Percentiles rank a stretch among this genome's conserved stretches.
phyloP scores from a whole-genome alignment of 495 filamentous ascomycete species.

The Pseudomonodictys pantanalensis region DNA sequence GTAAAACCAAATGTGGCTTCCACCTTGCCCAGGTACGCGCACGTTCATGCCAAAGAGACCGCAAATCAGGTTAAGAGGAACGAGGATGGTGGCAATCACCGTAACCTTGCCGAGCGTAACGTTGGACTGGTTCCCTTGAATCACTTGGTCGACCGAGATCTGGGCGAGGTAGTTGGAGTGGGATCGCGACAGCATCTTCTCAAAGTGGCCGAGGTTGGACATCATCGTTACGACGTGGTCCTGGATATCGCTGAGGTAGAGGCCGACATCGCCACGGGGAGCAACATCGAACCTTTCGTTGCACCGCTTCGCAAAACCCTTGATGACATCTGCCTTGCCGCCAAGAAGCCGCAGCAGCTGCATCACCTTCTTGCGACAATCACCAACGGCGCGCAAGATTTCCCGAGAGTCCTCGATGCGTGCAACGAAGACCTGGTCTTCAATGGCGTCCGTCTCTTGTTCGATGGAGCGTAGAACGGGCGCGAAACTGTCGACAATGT shows the following conservation, averaged over 20 bases:
- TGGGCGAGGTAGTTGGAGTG: slow-evolving; percentile 97
- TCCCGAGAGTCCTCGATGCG: slow-evolving; percentile 80
- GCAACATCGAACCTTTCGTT: slow-evolving; percentile 95
- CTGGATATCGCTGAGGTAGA: slow-evolving; percentile 95
- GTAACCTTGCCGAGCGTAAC: slow-evolving; percentile 90
- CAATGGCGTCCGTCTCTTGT: slow-evolving; percentile 83
- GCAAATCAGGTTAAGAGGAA: slow-evolving; percentile 93
- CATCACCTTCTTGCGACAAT: slow-evolving; percentile 91
- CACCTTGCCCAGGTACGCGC: slow-evolving; percentile 63
- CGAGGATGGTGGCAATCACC: slow-evolving; percentile 88
- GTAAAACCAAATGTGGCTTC: slow-evolving; percentile 70
- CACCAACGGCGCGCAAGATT: slow-evolving; percentile 84
- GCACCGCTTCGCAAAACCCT: slow-evolving; percentile 95
- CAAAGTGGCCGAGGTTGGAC: slow-evolving; percentile 89
- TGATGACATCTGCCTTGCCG: slow-evolving; percentile 95
- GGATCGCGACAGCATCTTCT: slow-evolving; percentile 94
- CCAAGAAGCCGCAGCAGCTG: slow-evolving; percentile 86
- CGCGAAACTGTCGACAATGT: slow-evolving; percentile 94
- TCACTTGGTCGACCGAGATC: slow-evolving; percentile 83
- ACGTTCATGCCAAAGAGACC: slow-evolving; percentile 99
- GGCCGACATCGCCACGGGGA: slow-evolving; percentile 88
- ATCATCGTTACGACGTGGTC: slow-evolving; percentile 99
- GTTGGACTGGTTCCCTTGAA: slow-evolving; percentile 76
- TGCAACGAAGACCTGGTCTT: slow-evolving; percentile 90
- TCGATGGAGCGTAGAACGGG: slow-evolving; percentile 85